Evolutionary conservation across 805 yeast genomes (phyloP), one percentile per base, ranked within the genome.

Genomic region (Teunomyces kruisii): DNA sequence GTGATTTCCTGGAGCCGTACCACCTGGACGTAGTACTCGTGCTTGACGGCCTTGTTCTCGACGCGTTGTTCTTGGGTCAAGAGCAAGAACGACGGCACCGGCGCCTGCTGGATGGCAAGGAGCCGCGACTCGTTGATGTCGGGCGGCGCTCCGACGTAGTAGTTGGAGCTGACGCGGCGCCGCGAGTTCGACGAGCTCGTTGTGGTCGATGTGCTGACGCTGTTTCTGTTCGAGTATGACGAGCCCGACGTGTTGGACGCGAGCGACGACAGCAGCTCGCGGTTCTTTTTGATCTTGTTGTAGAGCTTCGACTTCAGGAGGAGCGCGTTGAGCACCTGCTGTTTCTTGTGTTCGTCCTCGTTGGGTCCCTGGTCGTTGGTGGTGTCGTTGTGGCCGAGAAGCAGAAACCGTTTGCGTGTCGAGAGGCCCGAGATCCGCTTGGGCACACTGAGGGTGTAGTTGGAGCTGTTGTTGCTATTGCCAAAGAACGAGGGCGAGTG

Each of bases 291-390:
- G 17, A 70, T 52, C 44, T 64, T 62, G 46, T 63, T 64, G 48
- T 70, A 71, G 31, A 71, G 54, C 46, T 59, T 58, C 3, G 73
- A 62, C 45, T 70, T 71, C 13, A 68, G 52, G 22, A 65, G 53
- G 17, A 65, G 43, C 13, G 52, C 44, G 43, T 59, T 59, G 19
- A 59, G 44, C 1, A 51, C 51, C 40, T 55, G 61, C 36, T 54
- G 55, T 29, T 51, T 55, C 39, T 47, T 50, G 35, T 48, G 39
- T 8, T 55, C 59, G 8, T 57, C 60, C 3, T 52, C 56, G 8
- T 28, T 35, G 32, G 40, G 28, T 1, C 28, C 42, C 10, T 27
- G n/a, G 1, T 32, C 46, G 36, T 24, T 40, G n/a, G n/a, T n/a
- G n/a, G n/a, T n/a, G 15, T 48, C 46, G 12, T 13, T 14, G 26